These are phyloP conservation scores for Syzygium aqueum DNA, from an alignment of 345 rosid species.

Conservation along the genomic window DNA sequence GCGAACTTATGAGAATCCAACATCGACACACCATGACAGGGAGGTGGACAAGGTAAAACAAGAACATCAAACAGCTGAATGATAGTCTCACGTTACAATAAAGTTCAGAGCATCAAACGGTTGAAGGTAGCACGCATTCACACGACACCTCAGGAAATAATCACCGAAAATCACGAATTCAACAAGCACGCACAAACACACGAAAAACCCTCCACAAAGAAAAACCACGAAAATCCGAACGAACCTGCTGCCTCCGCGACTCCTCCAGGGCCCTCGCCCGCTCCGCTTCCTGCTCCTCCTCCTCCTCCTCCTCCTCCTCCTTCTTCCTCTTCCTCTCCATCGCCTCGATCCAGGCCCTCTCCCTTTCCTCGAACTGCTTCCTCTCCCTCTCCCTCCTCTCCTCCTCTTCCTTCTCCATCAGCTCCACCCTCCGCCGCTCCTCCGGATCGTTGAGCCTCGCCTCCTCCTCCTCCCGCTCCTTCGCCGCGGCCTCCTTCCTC, in stretches of 20 bases:
- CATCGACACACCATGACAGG: background rate
- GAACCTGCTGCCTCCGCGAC: conserved; percentile 25
- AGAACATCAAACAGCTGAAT: background rate
- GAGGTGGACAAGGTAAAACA: too few species aligned
- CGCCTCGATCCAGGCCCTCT: conserved; percentile 58
- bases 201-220: background rate
- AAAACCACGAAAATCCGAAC: background rate
- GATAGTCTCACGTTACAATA: background rate
- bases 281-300: conserved; percentile 32
- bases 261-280: conserved; percentile 29
- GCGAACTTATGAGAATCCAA: background rate
- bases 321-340: conserved; percentile 52
- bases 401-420: conserved; percentile 57
- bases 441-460: conserved; percentile 55
- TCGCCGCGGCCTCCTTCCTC: conserved; percentile 65
- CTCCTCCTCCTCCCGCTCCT: conserved; percentile 57
- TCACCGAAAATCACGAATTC: background rate
- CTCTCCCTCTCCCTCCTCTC: conserved; percentile 43
- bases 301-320: conserved; percentile 40
- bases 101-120: background rate
- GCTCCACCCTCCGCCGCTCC: conserved; percentile 40
- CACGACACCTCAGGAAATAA: background rate
- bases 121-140: background rate
- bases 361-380: conserved; percentile 72
- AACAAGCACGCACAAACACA: background rate